These are phyloP conservation scores for Lasiodiplodia theobromae DNA, from an alignment of 2,329 filamentous ascomycete species.

Conservation along the genomic window DNA sequence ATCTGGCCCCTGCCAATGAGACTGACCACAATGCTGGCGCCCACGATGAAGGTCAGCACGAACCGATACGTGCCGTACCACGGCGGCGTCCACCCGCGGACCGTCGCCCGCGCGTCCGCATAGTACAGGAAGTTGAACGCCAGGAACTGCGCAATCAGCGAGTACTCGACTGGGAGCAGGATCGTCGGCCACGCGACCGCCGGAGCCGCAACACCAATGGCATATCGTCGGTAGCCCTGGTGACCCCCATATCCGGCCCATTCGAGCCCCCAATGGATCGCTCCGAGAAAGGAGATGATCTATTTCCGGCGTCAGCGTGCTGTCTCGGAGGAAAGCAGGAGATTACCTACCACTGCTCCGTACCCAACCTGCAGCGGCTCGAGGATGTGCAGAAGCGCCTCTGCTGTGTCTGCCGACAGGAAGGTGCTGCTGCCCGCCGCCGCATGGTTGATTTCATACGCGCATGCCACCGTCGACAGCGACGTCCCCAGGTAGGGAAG, in stretches of 20 bases:
- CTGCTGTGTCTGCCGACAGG: slow-evolving; percentile 74
- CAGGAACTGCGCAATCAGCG: slow-evolving; percentile 83
- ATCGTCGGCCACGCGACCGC: slow-evolving; percentile 90
- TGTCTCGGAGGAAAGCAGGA: slow-evolving; percentile 6
- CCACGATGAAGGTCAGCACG: slow-evolving; percentile 88
- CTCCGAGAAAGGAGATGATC: slow-evolving; percentile 93
- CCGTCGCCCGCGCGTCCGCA: slow-evolving; percentile 75
- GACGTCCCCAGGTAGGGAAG: slow-evolving; percentile 80
- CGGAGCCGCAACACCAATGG: slow-evolving; percentile 80
- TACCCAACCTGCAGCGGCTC: slow-evolving; percentile 92
- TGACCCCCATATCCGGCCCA: slow-evolving; percentile 72
- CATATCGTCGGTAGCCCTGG: slow-evolving; percentile 80
- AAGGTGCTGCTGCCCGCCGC: slow-evolving; percentile 66
- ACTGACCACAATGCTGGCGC: slow-evolving; percentile 78
- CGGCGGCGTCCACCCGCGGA: slow-evolving; percentile 76
- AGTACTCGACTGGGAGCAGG: slow-evolving; percentile 82
- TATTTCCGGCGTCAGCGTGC: slow-evolving; percentile 40
- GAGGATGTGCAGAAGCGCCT: slow-evolving; percentile 73
- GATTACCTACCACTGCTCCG: slow-evolving; percentile 74
- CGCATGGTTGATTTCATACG: slow-evolving; percentile 80
- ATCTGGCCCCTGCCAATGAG: slow-evolving; percentile 85
- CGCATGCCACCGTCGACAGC: slow-evolving; percentile 78
- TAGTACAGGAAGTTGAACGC: slow-evolving; percentile 89
- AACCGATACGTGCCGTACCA: slow-evolving; percentile 95
- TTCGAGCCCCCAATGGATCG: slow-evolving; percentile 92